phyloP scores from a whole-genome alignment of 768 basidiomycete species.

The Grammothele lineata region DNA sequence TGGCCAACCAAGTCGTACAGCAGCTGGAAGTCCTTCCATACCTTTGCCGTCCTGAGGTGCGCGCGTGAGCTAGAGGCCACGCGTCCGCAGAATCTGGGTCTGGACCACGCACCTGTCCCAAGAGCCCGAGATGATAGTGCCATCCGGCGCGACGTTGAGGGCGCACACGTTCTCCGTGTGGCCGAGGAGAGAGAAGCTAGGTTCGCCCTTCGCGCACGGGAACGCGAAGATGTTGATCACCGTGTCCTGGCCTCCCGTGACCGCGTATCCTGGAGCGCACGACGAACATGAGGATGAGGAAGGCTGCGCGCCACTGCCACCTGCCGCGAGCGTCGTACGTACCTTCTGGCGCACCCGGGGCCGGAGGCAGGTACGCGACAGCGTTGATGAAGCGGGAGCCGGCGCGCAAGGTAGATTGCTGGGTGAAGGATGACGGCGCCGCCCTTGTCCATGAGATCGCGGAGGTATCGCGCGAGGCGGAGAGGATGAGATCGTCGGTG shows the following conservation, averaged over 20 bases:
- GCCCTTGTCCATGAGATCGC: conserved; percentile 80
- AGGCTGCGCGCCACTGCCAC: conserved; percentile 4
- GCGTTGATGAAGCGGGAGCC: conserved; percentile 80
- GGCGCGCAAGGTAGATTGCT: conserved; percentile 51
- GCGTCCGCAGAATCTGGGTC: background rate
- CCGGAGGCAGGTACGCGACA: conserved; percentile 72
- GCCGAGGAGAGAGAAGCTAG: conserved; percentile 79
- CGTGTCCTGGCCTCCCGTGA: conserved; percentile 87
- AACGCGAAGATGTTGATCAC: conserved; percentile 82
- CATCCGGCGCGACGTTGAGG: conserved; percentile 63
- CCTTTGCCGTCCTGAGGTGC: conserved; percentile 75
- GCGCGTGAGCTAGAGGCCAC: no score
- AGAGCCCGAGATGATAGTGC: conserved; percentile 86
- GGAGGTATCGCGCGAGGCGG: conserved; percentile 88
- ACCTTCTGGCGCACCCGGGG: conserved; percentile 68
- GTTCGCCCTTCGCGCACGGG: conserved; percentile 57
- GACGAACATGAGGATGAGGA: conserved; percentile 5
- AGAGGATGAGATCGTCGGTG: conserved; percentile 72
- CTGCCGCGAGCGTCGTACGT: conserved; percentile 21
- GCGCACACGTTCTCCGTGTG: conserved; percentile 91
- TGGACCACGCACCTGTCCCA: conserved; percentile 81
- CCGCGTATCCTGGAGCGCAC: conserved; percentile 60
- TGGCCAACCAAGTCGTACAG: conserved; percentile 79
- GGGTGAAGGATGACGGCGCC: conserved; percentile 46
- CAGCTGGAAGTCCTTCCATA: conserved; percentile 80